Base-by-base conservation (phyloP, 2,329 filamentous ascomycete genomes). In the Zymoseptoria tritici region DNA sequence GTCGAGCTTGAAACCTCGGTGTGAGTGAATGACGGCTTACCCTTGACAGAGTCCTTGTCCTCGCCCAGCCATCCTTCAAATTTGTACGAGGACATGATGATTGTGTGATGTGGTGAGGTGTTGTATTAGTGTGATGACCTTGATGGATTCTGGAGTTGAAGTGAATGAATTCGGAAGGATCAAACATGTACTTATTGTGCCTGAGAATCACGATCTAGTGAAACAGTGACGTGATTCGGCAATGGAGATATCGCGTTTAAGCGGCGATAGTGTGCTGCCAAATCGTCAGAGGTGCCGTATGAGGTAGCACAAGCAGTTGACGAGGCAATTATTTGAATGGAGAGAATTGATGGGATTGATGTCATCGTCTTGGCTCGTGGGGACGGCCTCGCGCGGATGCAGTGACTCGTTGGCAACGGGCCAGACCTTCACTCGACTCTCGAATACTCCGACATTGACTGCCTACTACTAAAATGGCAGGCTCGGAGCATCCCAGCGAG, bases 61-160 rank as follows among this genome's bases (percentile, higher is more conserved):
- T 79, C 76, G 67, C 78, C 82, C 62, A 83, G 73, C 81, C 81
- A 84, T 67, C 82, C 82, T 69, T 82, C 76, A 68, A 84, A 84
- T 57, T 78, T 79, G 71, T 80, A 79, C 63, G 78, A 73, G 2
- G 55, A 49, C 22, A 22, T 20, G 11, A n/a, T 56, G 19, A 9
- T 13, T 20, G 20, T n/a, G 54, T 56, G 11, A 19, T 49, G 9
- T 16, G n/a, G 19, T 24, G 4, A 29, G 8, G 26, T 8, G 7
- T 29, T 6, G 1, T 46, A 16, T 13, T 46, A 16, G 36, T 46
- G 13, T 46, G 16, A 16, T n/a, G 36, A 46, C 36, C 36, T 46
- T 46, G 36, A 46, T 46, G 36, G 36, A 16, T 46, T 42, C 6
- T 46, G 42, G 3, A 46, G 26, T 21, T 49, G 36, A 16, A 46